phyloP scores from a whole-genome alignment of 2,329 filamentous ascomycete genomes.

The Aspergillus ochraceus region DNA sequence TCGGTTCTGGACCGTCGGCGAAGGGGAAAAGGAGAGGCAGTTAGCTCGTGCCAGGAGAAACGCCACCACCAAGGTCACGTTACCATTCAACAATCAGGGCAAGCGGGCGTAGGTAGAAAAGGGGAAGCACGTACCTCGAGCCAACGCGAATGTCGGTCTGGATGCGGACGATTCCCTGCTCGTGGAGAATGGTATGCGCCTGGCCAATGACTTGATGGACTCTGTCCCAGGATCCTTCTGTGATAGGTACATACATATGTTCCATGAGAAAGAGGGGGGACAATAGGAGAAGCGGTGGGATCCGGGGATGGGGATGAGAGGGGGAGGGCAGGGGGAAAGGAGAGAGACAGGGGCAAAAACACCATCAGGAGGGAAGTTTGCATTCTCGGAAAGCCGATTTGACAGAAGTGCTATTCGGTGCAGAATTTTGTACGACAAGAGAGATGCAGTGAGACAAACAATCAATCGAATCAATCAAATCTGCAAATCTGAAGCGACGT shows the following conservation, averaged over 20 bases:
- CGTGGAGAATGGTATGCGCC: conserved; percentile 75
- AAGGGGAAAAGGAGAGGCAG: neutral
- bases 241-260: neutral
- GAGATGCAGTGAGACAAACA: conserved; percentile 3
- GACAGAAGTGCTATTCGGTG: neutral
- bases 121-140: conserved; percentile 58
- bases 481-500: conserved; percentile 34
- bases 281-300: conserved; percentile 2
- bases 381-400: neutral
- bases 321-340: neutral
- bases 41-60: conserved; percentile 18
- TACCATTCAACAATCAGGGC: too few relatives aligned
- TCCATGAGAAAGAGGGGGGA: neutral
- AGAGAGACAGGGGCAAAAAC: neutral
- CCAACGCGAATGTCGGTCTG: conserved; percentile 88
- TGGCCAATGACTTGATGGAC: conserved; percentile 86
- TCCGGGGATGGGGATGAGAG: neutral
- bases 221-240: conserved; percentile 88
- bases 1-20: conserved; percentile 63
- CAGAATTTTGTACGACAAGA: neutral
- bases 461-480: neutral
- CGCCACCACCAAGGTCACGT: neutral
- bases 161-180: conserved; percentile 74
- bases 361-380: neutral
- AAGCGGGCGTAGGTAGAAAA: neutral